phyloP scores from a whole-genome alignment of 305 asterid genomes.

The Plantago rigida region DNA sequence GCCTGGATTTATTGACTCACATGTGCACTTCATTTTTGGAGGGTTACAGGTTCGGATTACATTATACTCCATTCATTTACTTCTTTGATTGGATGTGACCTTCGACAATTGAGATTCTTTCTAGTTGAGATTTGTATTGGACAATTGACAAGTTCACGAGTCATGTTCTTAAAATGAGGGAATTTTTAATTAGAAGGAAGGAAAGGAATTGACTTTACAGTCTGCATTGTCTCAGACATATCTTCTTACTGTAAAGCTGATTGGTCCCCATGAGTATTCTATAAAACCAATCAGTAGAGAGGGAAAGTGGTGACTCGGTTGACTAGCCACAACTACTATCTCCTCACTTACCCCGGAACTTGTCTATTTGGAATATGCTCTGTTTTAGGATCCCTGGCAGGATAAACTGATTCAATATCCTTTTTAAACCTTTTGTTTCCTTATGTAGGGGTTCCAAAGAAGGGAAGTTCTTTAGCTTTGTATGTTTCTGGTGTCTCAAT shows the following conservation, averaged over 20 bases:
- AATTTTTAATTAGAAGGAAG: not conserved
- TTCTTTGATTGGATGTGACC: conserved; percentile 3
- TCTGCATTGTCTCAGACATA: not conserved
- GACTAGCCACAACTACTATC: too few species aligned
- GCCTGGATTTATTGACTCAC: conserved; percentile 97
- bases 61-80: conserved; percentile 19
- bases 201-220: not conserved
- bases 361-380: not conserved
- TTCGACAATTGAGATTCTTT: not conserved
- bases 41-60: conserved; percentile 68
- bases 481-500: not conserved
- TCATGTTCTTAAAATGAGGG: too few species aligned
- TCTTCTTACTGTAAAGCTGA: not conserved
- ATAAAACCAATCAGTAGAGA: not conserved
- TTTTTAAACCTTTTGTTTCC: not conserved
- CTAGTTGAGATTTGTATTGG: conserved; percentile 7
- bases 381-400: too few species aligned
- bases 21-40: conserved; percentile 72
- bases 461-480: not conserved
- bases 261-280: not conserved
- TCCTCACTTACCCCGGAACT: too few species aligned
- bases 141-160: not conserved
- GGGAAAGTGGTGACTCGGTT: too few species aligned
- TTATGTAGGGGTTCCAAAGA: not conserved
- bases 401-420: too few species aligned